Evolutionary conservation across 2,329 filamentous ascomycete genomes (phyloP).

Genomic region (Rutstroemia sp.): DNA sequence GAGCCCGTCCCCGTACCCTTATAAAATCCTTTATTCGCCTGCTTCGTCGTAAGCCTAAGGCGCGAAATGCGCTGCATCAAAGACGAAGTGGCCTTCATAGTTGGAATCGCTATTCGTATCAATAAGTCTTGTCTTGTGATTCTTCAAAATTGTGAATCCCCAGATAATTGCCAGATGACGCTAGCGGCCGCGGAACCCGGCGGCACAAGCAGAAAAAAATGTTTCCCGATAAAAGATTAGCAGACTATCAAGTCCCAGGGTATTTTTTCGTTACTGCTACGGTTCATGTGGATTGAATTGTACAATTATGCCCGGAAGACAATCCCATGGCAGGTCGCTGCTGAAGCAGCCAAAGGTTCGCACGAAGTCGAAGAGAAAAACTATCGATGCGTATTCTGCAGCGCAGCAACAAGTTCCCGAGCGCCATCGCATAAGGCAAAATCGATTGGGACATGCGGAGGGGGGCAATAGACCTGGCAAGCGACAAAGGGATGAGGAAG

Average conservation of each 20-base stretch:
- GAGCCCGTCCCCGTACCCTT: slow-evolving; percentile 88
- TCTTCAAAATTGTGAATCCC: slow-evolving; percentile 4
- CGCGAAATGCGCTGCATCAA: slow-evolving; percentile 67
- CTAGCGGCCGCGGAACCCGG: slow-evolving; percentile 18
- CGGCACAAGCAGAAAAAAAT: slow-evolving; percentile 14
- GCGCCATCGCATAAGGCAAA: slow-evolving; percentile 43
- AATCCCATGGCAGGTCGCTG: slow-evolving; percentile 28
- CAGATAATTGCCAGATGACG: neutral
- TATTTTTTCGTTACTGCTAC: neutral
- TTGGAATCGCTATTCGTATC: slow-evolving; percentile 5
- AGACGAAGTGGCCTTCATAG: slow-evolving; percentile 59
- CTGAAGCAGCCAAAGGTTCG: slow-evolving; percentile 31
- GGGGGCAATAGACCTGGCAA: slow-evolving; percentile 34
- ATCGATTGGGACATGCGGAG: slow-evolving; percentile 49
- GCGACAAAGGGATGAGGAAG: slow-evolving; percentile 36
- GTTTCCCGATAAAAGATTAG: slow-evolving; percentile 14
- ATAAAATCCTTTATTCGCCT: slow-evolving; percentile 91
- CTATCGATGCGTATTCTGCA: slow-evolving; percentile 53
- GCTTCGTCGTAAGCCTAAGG: slow-evolving; percentile 80
- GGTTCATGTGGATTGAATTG: neutral
- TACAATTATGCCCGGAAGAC: slow-evolving; percentile 29
- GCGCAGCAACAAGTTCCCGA: slow-evolving; percentile 51
- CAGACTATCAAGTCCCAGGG: neutral
- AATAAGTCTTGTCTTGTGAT: neutral
- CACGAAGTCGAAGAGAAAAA: slow-evolving; percentile 38